Evolutionary conservation across 495 filamentous ascomycete species (phyloP), one percentile per base, ranked within the genome.

Genomic region (Bryoglossum gracile): DNA sequence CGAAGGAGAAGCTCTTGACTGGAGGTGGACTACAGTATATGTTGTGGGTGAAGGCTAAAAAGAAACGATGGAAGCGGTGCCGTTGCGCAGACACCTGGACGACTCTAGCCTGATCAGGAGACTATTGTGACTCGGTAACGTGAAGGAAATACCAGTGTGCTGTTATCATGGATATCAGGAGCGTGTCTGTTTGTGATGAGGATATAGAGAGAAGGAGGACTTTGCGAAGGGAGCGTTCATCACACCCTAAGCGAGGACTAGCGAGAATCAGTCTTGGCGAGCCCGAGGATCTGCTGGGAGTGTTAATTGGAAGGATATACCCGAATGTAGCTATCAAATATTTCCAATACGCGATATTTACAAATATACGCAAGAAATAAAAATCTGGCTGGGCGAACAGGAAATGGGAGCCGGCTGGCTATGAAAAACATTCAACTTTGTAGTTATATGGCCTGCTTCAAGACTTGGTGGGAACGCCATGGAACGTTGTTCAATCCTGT

Each of bases 111-210:
- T 30, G 26, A 30, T 30, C 26, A 30, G 26, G 26, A 30, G 26
- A 30, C 26, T 30, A 30, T 30, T 13, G 26, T 30, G 13, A 30
- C 42, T 22, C 14, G 24, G 25, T 33, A 45, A 45, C 25, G 25
- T 18, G 42, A 33, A 45, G 23, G 42, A n/a, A 45, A 45, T 30
- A 45, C 9, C 42, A 45, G 25, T 45, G 42, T 26, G 26, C 42
- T 45, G 33, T 45, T 18, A 45, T 33, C 26, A 45, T 45, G 16
- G 42, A 45, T 45, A 45, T 45, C 14, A 22, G 26, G 42, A 17
- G 26, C 42, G 42, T n/a, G 42, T 45, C 25, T 45, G n/a, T 45
- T 45, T 32, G 42, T 45, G 25, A 45, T 45, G 17, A 33, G 42
- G 42, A 43, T 43, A 13, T 43, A 43, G 21, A 26, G 21, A 43